These are phyloP conservation scores for Pythium scleroteichum DNA, from an alignment of 352 stramenopile species.

Conservation along the genomic window DNA sequence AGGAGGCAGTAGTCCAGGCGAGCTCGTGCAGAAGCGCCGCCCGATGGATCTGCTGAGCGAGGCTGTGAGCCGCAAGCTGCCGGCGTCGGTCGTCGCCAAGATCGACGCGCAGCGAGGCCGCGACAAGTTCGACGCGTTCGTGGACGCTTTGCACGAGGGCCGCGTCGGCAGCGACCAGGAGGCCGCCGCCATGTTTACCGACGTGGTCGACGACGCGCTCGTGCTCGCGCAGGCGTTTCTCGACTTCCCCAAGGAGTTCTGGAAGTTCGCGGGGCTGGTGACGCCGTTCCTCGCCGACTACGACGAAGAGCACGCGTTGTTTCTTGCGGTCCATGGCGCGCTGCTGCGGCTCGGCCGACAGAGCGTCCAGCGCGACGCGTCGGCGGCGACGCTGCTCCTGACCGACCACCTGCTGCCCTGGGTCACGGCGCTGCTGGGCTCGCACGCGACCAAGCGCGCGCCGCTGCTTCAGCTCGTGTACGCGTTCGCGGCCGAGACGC, in stretches of 20 bases:
- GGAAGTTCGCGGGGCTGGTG: conserved; percentile 63
- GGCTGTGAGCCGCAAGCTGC: conserved; percentile 39
- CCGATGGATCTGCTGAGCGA: conserved; percentile 72
- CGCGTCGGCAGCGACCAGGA: conserved; percentile 35
- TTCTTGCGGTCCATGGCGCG: conserved; percentile 34
- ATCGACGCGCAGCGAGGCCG: conserved; percentile 44
- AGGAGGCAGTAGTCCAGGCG: conserved; percentile 15
- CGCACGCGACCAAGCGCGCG: conserved; percentile 42
- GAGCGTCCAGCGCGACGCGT: conserved; percentile 46
- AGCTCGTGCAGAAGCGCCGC: conserved; percentile 55
- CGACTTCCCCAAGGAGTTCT: conserved; percentile 83
- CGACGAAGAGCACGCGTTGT: conserved; percentile 48
- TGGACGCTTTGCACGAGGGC: conserved; percentile 50
- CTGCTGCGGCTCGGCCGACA: conserved; percentile 46
- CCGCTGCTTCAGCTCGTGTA: conserved; percentile 61
- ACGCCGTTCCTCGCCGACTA: conserved; percentile 51
- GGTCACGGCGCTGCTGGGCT: conserved; percentile 34
- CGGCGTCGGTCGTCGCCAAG: conserved; percentile 23
- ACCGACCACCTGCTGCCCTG: conserved; percentile 58
- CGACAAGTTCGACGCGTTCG: conserved; percentile 72
- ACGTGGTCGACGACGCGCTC: conserved; percentile 49
- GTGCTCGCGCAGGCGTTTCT: conserved; percentile 63
- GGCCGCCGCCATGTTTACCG: conserved; percentile 35
- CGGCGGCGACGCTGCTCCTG: conserved; percentile 47
- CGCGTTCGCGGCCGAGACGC: conserved; percentile 51